Evolutionary conservation across 2,329 filamentous ascomycete genomes (phyloP), one percentile per base, ranked within the genome.

Genomic region (Colletotrichum cereale): DNA sequence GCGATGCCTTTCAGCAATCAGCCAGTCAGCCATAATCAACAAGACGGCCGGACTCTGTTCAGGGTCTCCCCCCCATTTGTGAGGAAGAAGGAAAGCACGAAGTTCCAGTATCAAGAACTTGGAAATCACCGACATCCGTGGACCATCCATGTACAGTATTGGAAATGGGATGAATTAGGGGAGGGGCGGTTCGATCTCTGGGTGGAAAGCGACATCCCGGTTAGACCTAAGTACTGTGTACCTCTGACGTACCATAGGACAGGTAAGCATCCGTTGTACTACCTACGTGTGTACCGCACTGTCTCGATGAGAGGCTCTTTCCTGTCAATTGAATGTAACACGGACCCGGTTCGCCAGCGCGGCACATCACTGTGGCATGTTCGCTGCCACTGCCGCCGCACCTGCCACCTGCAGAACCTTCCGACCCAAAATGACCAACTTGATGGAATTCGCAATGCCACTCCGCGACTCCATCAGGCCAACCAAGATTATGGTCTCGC

Each of bases 11-110:
- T 36, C 42, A 53, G 64, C 36, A 67, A 67, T 67, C 52, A n/a
- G n/a, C n/a, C n/a, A n/a, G n/a, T n/a, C n/a, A 44, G 6, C 36
- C 36, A 38, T 7, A 6, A 7, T 44, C 38, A 71, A 67, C 50
- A 16, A 58, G 64, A 62, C n/a, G 64, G 55, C 5, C 40, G 6
- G 21, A 31, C 44, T 8, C 44, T 8, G n/a, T 29, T 71, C 64
- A 67, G 64, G 64, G 68, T 62, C 68, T 29, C 68, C 67, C 68
- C 67, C 64, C 34, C 11, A 24, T 48, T 38, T 38, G n/a, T 3
- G 24, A 11, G 8, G 18, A 16, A 57, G 53, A n/a, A 40, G 24
- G 34, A 29, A 11, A 62, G 48, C 34, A 24, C 24, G 55, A 50
- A 48, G 26, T 47, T 66, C 40, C 48, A 62, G 36, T 24, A 31